Evolutionary conservation across 805 yeast genomes (phyloP).

Genomic region (Candida piceae): DNA sequence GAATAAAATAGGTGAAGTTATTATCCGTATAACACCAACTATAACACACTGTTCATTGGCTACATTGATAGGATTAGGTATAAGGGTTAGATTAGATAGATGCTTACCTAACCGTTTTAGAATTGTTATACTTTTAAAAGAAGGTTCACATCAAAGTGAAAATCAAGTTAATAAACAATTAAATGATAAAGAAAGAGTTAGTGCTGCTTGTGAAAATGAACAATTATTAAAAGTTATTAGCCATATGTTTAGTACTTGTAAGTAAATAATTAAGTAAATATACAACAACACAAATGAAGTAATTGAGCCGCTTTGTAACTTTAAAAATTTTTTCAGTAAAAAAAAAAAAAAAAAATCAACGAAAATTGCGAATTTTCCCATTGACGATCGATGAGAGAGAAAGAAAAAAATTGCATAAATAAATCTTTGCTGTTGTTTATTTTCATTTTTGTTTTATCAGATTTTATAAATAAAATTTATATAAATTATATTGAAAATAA

Average conservation of each 20-base stretch:
- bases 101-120: conserved; percentile 82
- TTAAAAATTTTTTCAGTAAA: too few species aligned
- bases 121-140: conserved; percentile 71
- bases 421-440: too few species aligned
- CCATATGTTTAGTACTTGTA: conserved; percentile 77
- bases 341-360: too few species aligned
- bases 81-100: conserved; percentile 85
- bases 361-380: too few species aligned
- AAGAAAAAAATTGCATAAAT: too few species aligned
- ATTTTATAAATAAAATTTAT: too few species aligned
- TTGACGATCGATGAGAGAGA: too few species aligned
- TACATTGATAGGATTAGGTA: conserved; percentile 91
- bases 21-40: conserved; percentile 89
- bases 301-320: too few species aligned
- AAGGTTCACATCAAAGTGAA: conserved; percentile 95
- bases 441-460: too few species aligned
- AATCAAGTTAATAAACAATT: conserved; percentile 93
- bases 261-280: not conserved
- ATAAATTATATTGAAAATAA: too few species aligned
- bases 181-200: conserved; percentile 95
- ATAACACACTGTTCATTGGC: conserved; percentile 97
- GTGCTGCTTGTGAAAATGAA: conserved; percentile 97
- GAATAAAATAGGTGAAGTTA: conserved; percentile 62
- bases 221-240: conserved; percentile 87
- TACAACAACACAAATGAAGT: too few species aligned